Evolutionary conservation across 495 filamentous ascomycete genomes (phyloP), one percentile per base, ranked within the genome.

Genomic region (Clohesyomyces aquaticus): DNA sequence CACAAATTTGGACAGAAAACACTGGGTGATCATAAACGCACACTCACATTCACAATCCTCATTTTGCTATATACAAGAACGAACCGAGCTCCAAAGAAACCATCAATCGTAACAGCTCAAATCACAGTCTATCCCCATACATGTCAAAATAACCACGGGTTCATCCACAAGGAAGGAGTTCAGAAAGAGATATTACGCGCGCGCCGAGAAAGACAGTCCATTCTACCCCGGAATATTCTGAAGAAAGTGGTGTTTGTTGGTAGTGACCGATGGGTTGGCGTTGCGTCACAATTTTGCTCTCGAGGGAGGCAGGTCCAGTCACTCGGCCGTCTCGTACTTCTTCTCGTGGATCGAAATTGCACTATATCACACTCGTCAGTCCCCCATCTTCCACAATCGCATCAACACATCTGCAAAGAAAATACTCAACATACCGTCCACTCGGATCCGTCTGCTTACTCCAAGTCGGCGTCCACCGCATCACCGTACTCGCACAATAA

Each of bases 401-500:
- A 29, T 50, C 38, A 3, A 41, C 14, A 42, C n/a, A 53, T 52
- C 26, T 18, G 49, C 6, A 29, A 1, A 29, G 16, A 26, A 18
- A 53, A 55, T 26, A 22, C 16, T 14, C 18, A 29, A 80, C 88
- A 80, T 78, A 91, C 90, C 92, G 82, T 80, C 94, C 94, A 75
- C 89, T 93, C 42, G 94, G 94, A 74, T 98, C 94, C 18, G 84
- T 90, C 84, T 96, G 91, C 72, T 97, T 91, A 26, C 89, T 91
- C 94, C 94, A 98, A 23, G 87, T 98, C n/a, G 94, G 94, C 50
- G 87, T 92, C 94, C 94, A 98, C 61, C 95, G 83, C 90, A 91
- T 89, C 43, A 98, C 94, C 35, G 95, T 98, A 21, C 82, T 84
- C 25, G 95, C 94, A 76, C 93, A 96, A 71, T 88, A 87, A 23